Base-by-base conservation (phyloP, 352 stramenopile genomes). In the Pythium phragmiticola region DNA sequence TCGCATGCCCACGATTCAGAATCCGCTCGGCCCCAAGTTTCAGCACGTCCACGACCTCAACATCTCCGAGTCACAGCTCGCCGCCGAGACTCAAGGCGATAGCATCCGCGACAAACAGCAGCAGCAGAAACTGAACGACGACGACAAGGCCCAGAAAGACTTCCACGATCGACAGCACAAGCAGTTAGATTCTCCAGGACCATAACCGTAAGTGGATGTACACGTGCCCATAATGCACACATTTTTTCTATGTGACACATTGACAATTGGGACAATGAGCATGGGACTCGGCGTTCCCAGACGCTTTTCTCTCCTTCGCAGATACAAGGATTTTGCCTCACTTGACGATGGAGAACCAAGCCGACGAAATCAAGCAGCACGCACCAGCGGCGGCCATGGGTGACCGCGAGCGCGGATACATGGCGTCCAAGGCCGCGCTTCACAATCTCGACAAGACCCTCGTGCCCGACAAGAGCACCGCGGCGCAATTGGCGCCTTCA, bases 361-460 rank as follows among this genome's bases (percentile, higher is more conserved):
- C 6, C 16, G 47, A 46, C 2, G 8, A 42, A 19, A 12, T 3
- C 28, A 51, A 26, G 13, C 37, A 51, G 21, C 21, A 51, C 17
- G 16, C n/a, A 7, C 45, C 37, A 7, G 33, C 43, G 2, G 36
- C 42, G 28, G 3, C 7, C 11, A 66, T 66, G 57, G 45, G 51
- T 3, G 26, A 53, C 1, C 57, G 57, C 9, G 57, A 70, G 63
- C 37, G 33, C 21, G 64, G 57, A 1, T 70, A 63, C 57, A 63
- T 70, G 49, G 57, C 57, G 7, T 70, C 57, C 17, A 57, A 58
- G 52, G 64, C 57, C 4, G 64, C 64, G 7, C 56, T 70, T 8
- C 17, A 65, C 16, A 65, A 70, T 33, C 14, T 70, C 17, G 64
- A 63, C 56, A 65, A 66, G 51, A 30, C 19, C 8, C 50, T 66